Conservation (phyloP, 1,139 yeast genomes). For the Starmera stellimalicola region DNA sequence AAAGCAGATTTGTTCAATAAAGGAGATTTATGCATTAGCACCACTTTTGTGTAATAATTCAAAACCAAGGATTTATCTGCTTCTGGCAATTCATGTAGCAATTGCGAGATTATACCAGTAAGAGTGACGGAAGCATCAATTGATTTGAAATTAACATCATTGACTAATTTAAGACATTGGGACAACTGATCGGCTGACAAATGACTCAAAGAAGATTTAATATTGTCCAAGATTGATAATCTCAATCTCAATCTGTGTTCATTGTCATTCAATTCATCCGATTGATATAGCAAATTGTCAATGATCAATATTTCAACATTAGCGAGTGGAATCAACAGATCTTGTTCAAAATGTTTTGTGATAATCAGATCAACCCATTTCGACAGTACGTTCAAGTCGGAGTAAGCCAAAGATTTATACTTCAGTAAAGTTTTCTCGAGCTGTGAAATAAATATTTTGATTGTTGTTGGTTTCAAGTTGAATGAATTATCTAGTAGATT, state of each 20-base stretch:
- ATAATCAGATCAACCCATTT: slow-evolving; percentile 38
- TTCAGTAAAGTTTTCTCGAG: slow-evolving; percentile 27
- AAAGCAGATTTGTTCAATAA: slow-evolving; percentile 17
- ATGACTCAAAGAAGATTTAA: slow-evolving; percentile 2
- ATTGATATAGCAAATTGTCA: slow-evolving; percentile 10
- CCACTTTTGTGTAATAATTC: slow-evolving; percentile 30
- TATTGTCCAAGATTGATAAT: slow-evolving; percentile 15
- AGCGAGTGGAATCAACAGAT: slow-evolving; percentile 20
- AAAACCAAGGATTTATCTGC: slow-evolving; percentile 17
- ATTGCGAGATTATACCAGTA: slow-evolving; percentile 33
- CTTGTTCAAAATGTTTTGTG: slow-evolving; percentile 6
- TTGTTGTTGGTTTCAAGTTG: slow-evolving; percentile 23
- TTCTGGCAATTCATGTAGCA: slow-evolving; percentile 17
- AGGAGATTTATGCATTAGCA: slow-evolving; percentile 38
- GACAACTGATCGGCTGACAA: slow-evolving; percentile 10
- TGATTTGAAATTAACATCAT: slow-evolving; percentile 18
- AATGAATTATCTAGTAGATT: slow-evolving; percentile 29
- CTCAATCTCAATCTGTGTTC: slow-evolving; percentile 42
- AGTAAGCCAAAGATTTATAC: slow-evolving; percentile 34
- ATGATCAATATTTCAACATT: slow-evolving; percentile 15
- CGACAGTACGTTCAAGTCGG: slow-evolving; percentile 47
- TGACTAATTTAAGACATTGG: slow-evolving; percentile 5
- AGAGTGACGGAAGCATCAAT: slow-evolving; percentile 21
- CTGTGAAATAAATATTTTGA: slow-evolving; percentile 29
- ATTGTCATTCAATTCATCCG: slow-evolving; percentile 17